Evolutionary conservation across 2,329 filamentous ascomycete species (phyloP).

Genomic region (Aspergillus fischeri): DNA sequence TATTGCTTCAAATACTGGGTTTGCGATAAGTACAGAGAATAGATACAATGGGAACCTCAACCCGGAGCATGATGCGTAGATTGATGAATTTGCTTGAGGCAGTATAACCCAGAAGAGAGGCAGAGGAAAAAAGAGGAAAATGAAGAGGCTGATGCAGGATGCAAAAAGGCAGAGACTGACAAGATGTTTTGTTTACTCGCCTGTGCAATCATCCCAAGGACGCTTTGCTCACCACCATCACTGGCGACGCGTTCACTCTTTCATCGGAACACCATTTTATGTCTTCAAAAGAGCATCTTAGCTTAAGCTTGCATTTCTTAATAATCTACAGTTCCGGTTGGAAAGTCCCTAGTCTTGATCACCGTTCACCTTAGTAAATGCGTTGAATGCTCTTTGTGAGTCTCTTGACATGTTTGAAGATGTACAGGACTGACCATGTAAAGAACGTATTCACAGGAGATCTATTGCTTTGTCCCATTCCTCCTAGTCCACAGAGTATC

Average conservation of each 20-base stretch:
- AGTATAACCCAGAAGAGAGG: neutral
- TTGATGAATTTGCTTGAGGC: neutral
- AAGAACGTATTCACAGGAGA: neutral
- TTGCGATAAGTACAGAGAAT: neutral
- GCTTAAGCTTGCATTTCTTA: neutral
- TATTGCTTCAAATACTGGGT: neutral
- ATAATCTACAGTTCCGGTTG: neutral
- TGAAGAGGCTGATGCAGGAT: neutral
- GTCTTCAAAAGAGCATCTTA: neutral
- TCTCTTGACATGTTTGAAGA: neutral
- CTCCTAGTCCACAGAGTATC: neutral
- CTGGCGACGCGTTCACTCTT: neutral
- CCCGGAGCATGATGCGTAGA: neutral
- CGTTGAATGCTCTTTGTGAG: neutral
- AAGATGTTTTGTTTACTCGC: neutral
- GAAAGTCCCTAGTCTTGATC: neutral
- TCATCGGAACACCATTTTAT: neutral
- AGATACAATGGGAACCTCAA: neutral
- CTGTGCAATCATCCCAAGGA: neutral
- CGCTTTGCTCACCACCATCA: neutral
- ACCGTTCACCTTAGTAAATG: neutral
- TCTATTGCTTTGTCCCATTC: neutral
- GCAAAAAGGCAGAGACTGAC: neutral
- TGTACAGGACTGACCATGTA: neutral
- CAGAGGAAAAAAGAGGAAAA: neutral